Evolutionary conservation across 306 rosid species (phyloP), one percentile per base, ranked within the genome.

Genomic region (Vigna reflexopilosa): DNA sequence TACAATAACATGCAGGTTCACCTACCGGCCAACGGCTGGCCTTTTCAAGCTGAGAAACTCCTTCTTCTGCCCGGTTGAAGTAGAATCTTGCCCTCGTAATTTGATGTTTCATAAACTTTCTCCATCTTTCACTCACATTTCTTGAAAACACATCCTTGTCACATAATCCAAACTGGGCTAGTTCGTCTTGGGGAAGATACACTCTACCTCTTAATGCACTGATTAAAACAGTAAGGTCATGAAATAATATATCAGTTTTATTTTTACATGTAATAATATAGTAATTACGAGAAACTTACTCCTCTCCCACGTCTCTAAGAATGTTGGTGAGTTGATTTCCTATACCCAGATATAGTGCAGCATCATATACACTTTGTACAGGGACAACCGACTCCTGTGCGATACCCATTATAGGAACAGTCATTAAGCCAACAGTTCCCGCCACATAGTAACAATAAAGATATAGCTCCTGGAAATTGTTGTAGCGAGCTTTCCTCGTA

Each of bases 181-280:
- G 94, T 91, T 94, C 98, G 49, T 94, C 97, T 87, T 94, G 93
- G 36, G 98, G 98, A 78, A 92, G 93, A 81, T 94, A 92, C 19
- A 92, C 89, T 84, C 96, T 88, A 30, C 97, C 98, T 88, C 98
- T 90, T 30, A 80, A 82, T 49, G 96, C 93, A 87, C 98, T 92
- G 73, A 13, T 40, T 91, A 52, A 61, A 59, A 68, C 48, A 52
- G 48, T 50, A 24, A 63, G 15, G 17, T 56, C 58, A 45, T 45
- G 12, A 0, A 40, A 2, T 8, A 40, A 42, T 47, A 50, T 61
- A 50, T 22, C 0, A 26, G 2, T 59, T 1, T 19, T 20, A 6
- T 20, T 20, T 13, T 24, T 45, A 5, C 16, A 10, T 15, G 36
- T 36, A 38, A 15, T 9, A 42, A 42, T 42, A 42, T 54, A 32